These are phyloP conservation scores for Pythium coloratum DNA, from an alignment of 352 stramenopile species.

Conservation along the genomic window DNA sequence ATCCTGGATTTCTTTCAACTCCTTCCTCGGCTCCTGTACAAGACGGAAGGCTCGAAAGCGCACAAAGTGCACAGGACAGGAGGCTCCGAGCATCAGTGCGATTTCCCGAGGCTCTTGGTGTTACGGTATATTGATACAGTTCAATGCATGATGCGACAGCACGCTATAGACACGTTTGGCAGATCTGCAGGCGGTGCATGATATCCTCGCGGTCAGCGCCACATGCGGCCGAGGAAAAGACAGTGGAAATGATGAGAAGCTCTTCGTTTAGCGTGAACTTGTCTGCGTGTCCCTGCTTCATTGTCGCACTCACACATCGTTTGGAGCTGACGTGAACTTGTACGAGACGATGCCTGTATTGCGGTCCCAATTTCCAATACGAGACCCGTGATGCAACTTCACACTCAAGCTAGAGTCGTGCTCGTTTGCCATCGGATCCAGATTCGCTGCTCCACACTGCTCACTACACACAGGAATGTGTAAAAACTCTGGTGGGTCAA, in stretches of 20 bases:
- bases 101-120: neutral
- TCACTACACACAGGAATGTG: neutral
- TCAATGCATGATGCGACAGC: neutral
- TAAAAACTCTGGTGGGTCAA: constrained; percentile 4
- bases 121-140: neutral
- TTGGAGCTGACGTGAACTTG: too few relatives aligned
- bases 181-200: neutral
- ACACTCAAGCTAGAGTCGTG: too few relatives aligned
- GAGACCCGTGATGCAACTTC: too few relatives aligned
- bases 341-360: too few relatives aligned
- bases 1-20: too few relatives aligned
- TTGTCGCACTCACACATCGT: neutral
- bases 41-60: too few relatives aligned
- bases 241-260: neutral
- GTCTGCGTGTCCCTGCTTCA: neutral
- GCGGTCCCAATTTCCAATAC: too few relatives aligned
- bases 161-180: neutral
- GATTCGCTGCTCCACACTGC: neutral
- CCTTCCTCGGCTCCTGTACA: too few relatives aligned
- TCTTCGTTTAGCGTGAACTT: neutral
- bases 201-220: neutral
- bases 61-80: too few relatives aligned
- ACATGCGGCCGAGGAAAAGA: neutral
- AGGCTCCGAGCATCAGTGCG: too few relatives aligned
- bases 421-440: neutral